Evolutionary conservation across 192 early-diverging fungal species (phyloP), one percentile per base, ranked within the genome.

Genomic region (Ambispora gerdemannii): DNA sequence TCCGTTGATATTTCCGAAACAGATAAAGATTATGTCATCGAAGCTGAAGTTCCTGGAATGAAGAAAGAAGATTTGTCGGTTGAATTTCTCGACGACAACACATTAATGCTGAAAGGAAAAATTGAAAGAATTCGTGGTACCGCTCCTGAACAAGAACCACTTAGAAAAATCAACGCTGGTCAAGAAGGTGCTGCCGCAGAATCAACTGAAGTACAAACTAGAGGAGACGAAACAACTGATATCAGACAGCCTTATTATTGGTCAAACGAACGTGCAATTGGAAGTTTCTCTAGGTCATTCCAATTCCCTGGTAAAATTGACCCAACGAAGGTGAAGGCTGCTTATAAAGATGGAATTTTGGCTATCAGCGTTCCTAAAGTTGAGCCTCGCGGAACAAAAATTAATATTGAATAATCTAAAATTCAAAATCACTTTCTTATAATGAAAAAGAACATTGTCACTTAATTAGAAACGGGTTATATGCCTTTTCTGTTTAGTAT

Each of bases 21-120:
- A 7, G 58, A 63, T 24, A 64, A 73, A 58, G 63, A 30, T 28
- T 79, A 79, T 68, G 50, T 76, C n/a, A 28, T 79, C 4, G 75
- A 79, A 30, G 77, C 77, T 8, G 77, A 79, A 63, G 50, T 79
- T 30, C 77, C 77, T 62, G 77, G 77, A 24, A 63, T 76, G 35
- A 67, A 71, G 19, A 79, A 79, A 33, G 63, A 79, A 3, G 71
- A 76, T 63, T 49, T 79, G 24, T 63, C 75, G 2, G 72, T 79
- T 3, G 72, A 79, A 67, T 58, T 79, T 4, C 20, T 63, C 8
- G 71, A 78, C 50, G 67, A 70, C n/a, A 38, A 64, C n/a, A 79
- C 75, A 11, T 63, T 79, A 20, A 34, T 76, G 2, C 24, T 79
- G 20, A 60, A 73, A 33, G 77, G 77, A 7, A 76, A 70, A 34